Conservation (phyloP, 2,329 filamentous ascomycete genomes). For the Tympanopsis confertula region DNA sequence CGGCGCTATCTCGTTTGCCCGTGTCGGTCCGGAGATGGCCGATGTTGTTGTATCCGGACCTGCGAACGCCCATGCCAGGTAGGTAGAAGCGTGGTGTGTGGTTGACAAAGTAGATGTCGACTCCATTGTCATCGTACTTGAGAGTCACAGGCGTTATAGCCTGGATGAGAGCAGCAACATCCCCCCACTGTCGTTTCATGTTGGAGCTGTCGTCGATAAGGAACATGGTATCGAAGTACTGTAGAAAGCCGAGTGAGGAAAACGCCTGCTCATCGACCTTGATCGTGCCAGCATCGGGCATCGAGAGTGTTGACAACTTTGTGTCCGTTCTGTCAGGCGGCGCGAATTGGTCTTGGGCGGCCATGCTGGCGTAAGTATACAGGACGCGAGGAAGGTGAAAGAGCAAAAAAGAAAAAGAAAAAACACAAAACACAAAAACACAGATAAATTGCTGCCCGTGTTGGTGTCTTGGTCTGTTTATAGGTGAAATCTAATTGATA, state of each 20-base stretch:
- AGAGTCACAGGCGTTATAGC: slow-evolving; percentile 8
- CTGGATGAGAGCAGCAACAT: background rate
- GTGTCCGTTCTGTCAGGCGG: no score
- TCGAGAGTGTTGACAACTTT: no score
- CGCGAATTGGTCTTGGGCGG: no score
- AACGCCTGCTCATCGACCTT: no score
- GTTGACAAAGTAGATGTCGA: slow-evolving; percentile 12
- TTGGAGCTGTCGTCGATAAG: background rate
- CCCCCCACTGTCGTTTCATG: slow-evolving; percentile 2
- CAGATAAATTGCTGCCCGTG: no score
- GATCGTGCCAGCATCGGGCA: no score
- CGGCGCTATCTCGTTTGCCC: slow-evolving; percentile 5
- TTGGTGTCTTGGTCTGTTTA: no score
- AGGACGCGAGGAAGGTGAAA: no score
- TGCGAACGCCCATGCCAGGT: slow-evolving; percentile 11
- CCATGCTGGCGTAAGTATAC: no score
- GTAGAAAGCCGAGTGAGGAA: background rate
- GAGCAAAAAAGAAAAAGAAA: no score
- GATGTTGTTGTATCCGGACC: slow-evolving; percentile 13
- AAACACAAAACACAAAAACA: no score
- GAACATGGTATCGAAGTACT: background rate
- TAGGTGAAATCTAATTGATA: no score
- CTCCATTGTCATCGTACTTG: slow-evolving; percentile 11
- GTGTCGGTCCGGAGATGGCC: slow-evolving; percentile 10
- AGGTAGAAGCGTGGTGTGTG: slow-evolving; percentile 10